phyloP scores from a whole-genome alignment of 768 basidiomycete species.

The Pulveroboletus sp. region DNA sequence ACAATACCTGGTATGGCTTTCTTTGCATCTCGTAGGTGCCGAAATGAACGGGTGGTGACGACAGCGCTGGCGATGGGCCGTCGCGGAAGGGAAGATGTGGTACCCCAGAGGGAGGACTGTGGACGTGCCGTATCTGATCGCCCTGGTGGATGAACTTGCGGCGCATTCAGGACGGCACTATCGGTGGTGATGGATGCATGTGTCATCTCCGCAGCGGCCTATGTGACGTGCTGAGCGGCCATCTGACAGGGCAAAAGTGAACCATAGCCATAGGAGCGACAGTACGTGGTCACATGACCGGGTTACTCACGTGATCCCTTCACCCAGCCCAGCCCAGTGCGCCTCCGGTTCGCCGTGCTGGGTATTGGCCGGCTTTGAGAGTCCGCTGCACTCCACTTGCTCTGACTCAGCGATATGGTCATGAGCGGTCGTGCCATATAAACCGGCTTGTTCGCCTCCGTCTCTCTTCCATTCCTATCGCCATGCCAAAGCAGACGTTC shows the following conservation, averaged over 20 bases:
- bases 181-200: slow-evolving; percentile 25
- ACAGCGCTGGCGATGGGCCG: slow-evolving; percentile 74
- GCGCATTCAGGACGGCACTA: slow-evolving; percentile 18
- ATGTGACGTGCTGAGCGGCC: neutral
- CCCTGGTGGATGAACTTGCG: slow-evolving; percentile 39
- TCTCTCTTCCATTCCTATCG: neutral
- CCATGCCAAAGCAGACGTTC: slow-evolving; percentile 30
- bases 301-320: too few relatives aligned
- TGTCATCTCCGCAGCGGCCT: slow-evolving; percentile 24
- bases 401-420: too few relatives aligned
- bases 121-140: slow-evolving; percentile 35
- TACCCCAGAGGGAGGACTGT: slow-evolving; percentile 38
- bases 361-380: too few relatives aligned
- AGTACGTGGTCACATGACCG: too few relatives aligned
- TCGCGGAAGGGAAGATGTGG: slow-evolving; percentile 49
- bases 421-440: too few relatives aligned
- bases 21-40: neutral
- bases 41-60: neutral
- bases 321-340: too few relatives aligned
- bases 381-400: too few relatives aligned
- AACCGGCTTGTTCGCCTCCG: neutral
- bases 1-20: slow-evolving; percentile 55
- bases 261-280: too few relatives aligned
- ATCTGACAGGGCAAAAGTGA: neutral
- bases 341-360: too few relatives aligned